Conservation (phyloP, 129 eudicot genomes). For the Pittosporum tobira region DNA sequence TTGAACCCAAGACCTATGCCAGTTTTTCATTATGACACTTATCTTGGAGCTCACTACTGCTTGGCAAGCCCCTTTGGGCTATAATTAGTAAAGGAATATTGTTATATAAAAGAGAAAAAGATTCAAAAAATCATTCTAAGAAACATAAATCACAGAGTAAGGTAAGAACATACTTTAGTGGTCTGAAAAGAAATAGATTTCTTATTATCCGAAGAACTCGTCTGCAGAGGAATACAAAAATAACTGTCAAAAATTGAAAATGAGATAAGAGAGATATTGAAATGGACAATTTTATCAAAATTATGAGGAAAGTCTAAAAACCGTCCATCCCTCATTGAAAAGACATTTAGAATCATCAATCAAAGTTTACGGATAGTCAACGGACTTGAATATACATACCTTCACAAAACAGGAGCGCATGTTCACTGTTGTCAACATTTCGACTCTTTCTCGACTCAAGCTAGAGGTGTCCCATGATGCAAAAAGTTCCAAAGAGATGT, state of each 20-base stretch:
- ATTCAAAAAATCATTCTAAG: neutral
- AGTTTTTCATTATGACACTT: too few relatives aligned
- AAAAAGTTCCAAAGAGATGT: constrained; percentile 63
- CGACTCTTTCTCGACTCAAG: constrained; percentile 54
- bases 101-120: neutral
- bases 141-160: neutral
- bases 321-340: neutral
- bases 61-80: too few relatives aligned
- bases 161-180: constrained; percentile 35
- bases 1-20: too few relatives aligned
- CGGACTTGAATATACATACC: constrained; percentile 47
- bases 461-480: constrained; percentile 65
- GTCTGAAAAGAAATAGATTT: constrained; percentile 51
- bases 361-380: too few relatives aligned
- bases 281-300: neutral
- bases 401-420: constrained; percentile 58
- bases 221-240: constrained; percentile 37
- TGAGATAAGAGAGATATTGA: neutral
- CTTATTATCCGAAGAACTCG: constrained; percentile 35
- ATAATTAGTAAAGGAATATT: neutral
- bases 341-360: too few relatives aligned
- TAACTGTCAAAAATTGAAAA: neutral
- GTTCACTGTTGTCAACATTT: constrained; percentile 58
- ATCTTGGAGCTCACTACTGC: too few relatives aligned
- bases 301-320: neutral